Evolutionary conservation across 441 rosid genomes (phyloP).

Genomic region (Erodium moschatum): DNA sequence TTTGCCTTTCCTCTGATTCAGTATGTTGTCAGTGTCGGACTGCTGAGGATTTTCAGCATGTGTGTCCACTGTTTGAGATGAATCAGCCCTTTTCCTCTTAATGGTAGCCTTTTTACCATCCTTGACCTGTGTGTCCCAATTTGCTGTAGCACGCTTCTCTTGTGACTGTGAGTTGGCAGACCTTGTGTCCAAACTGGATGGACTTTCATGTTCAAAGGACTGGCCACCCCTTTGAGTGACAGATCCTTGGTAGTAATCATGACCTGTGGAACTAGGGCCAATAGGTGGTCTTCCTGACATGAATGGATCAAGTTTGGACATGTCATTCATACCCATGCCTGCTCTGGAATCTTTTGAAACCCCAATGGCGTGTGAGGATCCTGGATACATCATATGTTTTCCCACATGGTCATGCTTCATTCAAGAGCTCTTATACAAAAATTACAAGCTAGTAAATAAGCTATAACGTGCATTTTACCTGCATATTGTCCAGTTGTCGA

Average conservation of each 20-base stretch:
- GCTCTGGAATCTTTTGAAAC: slow-evolving; percentile 47
- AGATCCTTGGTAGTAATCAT: slow-evolving; percentile 69
- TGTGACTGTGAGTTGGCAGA: slow-evolving; percentile 81
- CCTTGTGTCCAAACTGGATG: slow-evolving; percentile 83
- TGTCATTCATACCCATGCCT: slow-evolving; percentile 53
- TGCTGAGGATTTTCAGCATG: slow-evolving; percentile 47
- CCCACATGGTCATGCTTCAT: slow-evolving; percentile 6
- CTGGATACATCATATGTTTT: slow-evolving; percentile 34
- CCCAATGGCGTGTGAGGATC: slow-evolving; percentile 65
- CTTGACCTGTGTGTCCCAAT: slow-evolving; percentile 33
- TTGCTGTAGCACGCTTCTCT: slow-evolving; percentile 48
- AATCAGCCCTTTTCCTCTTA: slow-evolving; percentile 79
- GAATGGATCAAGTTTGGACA: slow-evolving; percentile 53
- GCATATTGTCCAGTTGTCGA: slow-evolving; percentile 49
- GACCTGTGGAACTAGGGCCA: slow-evolving; percentile 55
- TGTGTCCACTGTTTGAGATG: slow-evolving; percentile 41
- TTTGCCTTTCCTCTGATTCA: slow-evolving; percentile 52
- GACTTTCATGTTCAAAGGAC: slow-evolving; percentile 87
- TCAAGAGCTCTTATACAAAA: not conserved
- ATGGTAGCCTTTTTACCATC: slow-evolving; percentile 47
- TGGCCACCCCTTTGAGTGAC: slow-evolving; percentile 60
- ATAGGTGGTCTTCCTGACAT: slow-evolving; percentile 60
- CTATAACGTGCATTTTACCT: slow-evolving; percentile 36
- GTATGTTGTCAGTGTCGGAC: slow-evolving; percentile 34
- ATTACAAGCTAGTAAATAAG: slow-evolving; percentile 10